Percentiles rank a stretch among this genome's conserved stretches.
These are phyloP conservation scores for Bolboschoenoplectus hybrid DNA, from an alignment of 202 grass and related monocot genomes.

Conservation along the genomic window DNA sequence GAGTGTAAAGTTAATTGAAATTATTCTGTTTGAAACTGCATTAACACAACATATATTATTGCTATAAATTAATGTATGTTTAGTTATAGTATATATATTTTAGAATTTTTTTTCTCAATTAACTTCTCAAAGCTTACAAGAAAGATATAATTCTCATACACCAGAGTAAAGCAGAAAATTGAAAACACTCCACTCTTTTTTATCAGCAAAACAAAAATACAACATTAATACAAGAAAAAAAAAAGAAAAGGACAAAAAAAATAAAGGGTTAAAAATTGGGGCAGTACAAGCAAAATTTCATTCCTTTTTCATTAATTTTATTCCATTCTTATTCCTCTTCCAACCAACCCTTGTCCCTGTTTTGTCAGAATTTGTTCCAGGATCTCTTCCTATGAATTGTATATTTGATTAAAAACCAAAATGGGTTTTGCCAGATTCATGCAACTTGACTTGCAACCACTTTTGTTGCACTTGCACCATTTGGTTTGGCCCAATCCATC, in stretches of 20 bases:
- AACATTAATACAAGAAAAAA: constrained; percentile 10
- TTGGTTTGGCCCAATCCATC: constrained; percentile 52
- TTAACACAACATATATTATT: background rate
- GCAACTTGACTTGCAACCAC: constrained; percentile 46
- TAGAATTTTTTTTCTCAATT: constrained; percentile 32
- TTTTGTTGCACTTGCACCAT: constrained; percentile 44
- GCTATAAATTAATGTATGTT: background rate
- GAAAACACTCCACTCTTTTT: constrained; percentile 41
- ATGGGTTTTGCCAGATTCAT: background rate
- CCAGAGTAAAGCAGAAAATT: constrained; percentile 29
- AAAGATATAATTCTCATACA: constrained; percentile 2
- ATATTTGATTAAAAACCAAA: constrained; percentile 24
- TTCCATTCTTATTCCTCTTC: constrained; percentile 15
- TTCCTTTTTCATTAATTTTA: constrained; percentile 3
- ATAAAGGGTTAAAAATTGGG: constrained; percentile 4
- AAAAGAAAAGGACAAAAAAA: background rate
- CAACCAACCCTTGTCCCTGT: constrained; percentile 7
- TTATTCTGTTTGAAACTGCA: constrained; percentile 1
- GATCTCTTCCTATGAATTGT: constrained; percentile 26
- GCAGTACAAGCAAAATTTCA: constrained; percentile 34
- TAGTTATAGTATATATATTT: constrained; percentile 26
- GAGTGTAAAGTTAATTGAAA: background rate
- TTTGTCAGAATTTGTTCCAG: constrained; percentile 16
- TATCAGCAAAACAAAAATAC: constrained; percentile 30
- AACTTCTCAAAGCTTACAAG: constrained; percentile 7